These are phyloP conservation scores for Pseudocercospora cruenta DNA, from an alignment of 2,329 filamentous ascomycete species.

Conservation along the genomic window DNA sequence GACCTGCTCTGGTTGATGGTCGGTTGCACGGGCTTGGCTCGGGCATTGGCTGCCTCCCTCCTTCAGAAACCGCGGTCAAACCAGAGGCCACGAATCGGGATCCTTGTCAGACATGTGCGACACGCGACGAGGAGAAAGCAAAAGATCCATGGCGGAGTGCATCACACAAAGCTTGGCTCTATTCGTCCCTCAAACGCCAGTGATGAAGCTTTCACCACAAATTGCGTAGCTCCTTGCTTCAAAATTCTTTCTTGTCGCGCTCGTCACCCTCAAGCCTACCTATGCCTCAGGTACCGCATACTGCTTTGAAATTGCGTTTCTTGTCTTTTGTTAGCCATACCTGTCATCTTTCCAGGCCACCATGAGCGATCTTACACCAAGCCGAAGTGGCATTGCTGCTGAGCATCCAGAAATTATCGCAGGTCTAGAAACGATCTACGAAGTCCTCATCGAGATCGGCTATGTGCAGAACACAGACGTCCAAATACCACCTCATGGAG, in stretches of 20 bases:
- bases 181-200: not conserved
- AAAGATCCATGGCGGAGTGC: not conserved
- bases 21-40: slow-evolving; percentile 1
- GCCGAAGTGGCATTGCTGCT: slow-evolving; percentile 13
- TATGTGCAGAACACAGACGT: slow-evolving; percentile 22
- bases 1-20: not conserved
- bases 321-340: not conserved
- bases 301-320: not conserved
- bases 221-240: not conserved
- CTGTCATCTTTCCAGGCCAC: not conserved
- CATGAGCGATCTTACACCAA: slow-evolving; percentile 20
- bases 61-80: not conserved
- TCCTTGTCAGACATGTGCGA: not conserved
- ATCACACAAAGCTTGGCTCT: not conserved
- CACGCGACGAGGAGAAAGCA: not conserved
- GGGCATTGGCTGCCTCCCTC: not conserved
- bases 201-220: not conserved
- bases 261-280: not conserved
- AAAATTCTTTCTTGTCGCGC: not conserved
- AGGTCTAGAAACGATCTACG: slow-evolving; percentile 17
- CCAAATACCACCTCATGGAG: slow-evolving; percentile 19
- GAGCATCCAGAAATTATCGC: slow-evolving; percentile 19
- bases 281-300: not conserved
- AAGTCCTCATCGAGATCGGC: slow-evolving; percentile 13
- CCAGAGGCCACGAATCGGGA: not conserved